A percentile compares a stretch with the other conserved stretches of the same genome.
Evolutionary conservation across 306 rosid genomes (phyloP).

Genomic region (Lathyrus sativus): DNA sequence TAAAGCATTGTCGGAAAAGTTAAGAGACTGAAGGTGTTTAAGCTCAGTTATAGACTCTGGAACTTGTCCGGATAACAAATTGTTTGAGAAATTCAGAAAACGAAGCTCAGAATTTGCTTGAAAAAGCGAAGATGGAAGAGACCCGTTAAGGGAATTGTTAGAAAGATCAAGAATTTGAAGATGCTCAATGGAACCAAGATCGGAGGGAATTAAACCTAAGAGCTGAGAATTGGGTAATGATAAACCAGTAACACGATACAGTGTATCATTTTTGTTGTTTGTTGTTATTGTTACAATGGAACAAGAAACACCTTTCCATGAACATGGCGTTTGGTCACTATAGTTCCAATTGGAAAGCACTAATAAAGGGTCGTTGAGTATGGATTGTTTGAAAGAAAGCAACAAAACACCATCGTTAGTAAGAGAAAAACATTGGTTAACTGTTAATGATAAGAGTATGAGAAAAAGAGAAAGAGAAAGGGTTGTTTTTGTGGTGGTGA

Average conservation of each 20-base stretch:
- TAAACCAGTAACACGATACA: conserved; percentile 50
- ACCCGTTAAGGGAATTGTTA: conserved; percentile 78
- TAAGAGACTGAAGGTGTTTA: conserved; percentile 50
- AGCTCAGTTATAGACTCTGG: conserved; percentile 49
- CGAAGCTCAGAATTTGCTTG: conserved; percentile 52
- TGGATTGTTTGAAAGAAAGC: conserved; percentile 64
- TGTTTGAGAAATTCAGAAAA: conserved; percentile 60
- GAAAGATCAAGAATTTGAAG: conserved; percentile 80
- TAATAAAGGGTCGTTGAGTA: conserved; percentile 59
- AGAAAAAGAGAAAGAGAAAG: conserved; percentile 23
- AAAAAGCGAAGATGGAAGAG: conserved; percentile 63
- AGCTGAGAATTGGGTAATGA: conserved; percentile 68
- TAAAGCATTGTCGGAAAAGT: conserved; percentile 83
- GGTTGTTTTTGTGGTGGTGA: neutral
- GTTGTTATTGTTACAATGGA: neutral
- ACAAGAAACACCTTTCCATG: conserved; percentile 79
- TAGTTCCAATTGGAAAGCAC: conserved; percentile 57
- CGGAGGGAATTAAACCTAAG: conserved; percentile 65
- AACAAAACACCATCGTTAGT: conserved; percentile 62
- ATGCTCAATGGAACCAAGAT: conserved; percentile 63
- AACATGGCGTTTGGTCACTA: conserved; percentile 67
- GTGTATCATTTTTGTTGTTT: neutral
- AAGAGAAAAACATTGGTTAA: conserved; percentile 47
- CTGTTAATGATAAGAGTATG: conserved; percentile 1
- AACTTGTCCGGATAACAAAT: conserved; percentile 59